Evolutionary conservation across 805 yeast genomes (phyloP), one percentile per base, ranked within the genome.

Genomic region (Candida schatavii): DNA sequence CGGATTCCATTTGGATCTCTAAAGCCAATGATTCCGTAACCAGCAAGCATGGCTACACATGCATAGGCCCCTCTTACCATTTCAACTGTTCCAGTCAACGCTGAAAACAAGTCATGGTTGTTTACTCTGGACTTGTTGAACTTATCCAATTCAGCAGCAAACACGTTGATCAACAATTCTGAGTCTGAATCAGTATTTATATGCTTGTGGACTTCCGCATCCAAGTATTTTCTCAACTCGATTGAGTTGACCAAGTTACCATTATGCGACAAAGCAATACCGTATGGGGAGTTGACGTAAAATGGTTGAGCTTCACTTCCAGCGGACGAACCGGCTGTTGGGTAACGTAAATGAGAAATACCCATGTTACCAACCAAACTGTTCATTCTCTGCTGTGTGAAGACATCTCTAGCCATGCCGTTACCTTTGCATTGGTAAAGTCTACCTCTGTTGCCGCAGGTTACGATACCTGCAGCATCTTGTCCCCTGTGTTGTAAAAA

Each of bases 401-500:
- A 93, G 27, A 93, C 99, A 59, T 93, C 99, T 56, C 95, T 78
- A 45, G 96, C 98, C 96, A 93, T 88, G 51, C 99, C 99, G 64
- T 89, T 91, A 55, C 99, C 99, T 70, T 93, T 93, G 66, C 99
- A 93, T 69, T 91, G 98, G 69, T 88, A 90, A 45, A 93, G 77
- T 45, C 99, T 77, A 49, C 98, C 99, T 47, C 91, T 81, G 35
- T 85, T 73, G 41, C 97, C 98, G 62, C 97, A 88, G 5, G 99
- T 93, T 19, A 88, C 93, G 42, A 93, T 91, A 49, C 99, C 99
- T n/a, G 97, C 97, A 9, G 99, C 99, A 63, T 93, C 99, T 70
- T 93, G 99, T 35, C 99, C 99, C 59, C 99, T 79, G 61, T 93
- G 99, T 62, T 93, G 99, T 47, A 93, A 72, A 62, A 85, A 91